Base-by-base conservation (phyloP, 2,329 filamentous ascomycete species). In the Claviceps sp. region DNA sequence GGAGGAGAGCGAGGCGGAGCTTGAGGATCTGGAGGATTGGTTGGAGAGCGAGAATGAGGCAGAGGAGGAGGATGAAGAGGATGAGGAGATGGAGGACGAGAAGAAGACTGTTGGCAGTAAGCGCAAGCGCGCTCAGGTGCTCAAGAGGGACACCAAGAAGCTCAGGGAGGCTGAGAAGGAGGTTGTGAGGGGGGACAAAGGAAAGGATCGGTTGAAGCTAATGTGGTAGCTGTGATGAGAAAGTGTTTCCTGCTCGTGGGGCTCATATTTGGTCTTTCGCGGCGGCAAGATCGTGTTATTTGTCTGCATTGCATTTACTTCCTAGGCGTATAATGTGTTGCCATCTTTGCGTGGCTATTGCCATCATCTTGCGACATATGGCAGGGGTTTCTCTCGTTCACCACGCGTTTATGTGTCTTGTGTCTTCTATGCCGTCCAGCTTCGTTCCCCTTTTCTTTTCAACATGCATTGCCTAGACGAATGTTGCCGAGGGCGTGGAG, bases 11-110 rank as follows among this genome's bases (percentile, higher is more conserved):
- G 87, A 90, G 55, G 85, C 88, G 53, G 87, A 89, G 59, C 71
- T 88, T 19, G 81, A 78, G 50, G 86, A 89, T 63, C 79, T 97
- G 49, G 87, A 97, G 68, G 91, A 97, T 64, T 97, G 91, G 91
- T 75, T 96, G 48, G 89, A 84, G 60, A 88, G 82, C 2, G 77
- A 77, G 2, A 88, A 82, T 1, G 77, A 77, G 2, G 75, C 74
- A 7, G 73, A 75, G 6, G 73, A 78, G n/a, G 78, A 80, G 2
- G 78, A 78, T 11, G 73, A 76, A 2, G 78, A 77, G 1, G 78
- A 79, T 4, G 76, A 78, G 2, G 74, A 75, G 45, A 75, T 74
- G 43, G 80, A 80, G 19, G 79, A 81, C 13, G 78, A 79, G 38
- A 71, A 71, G 6, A 74, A 76, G 30, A 75, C 76, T 58, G 74